Conservation (phyloP, 768 basidiomycete species). For the Collybiopsis confluens region DNA sequence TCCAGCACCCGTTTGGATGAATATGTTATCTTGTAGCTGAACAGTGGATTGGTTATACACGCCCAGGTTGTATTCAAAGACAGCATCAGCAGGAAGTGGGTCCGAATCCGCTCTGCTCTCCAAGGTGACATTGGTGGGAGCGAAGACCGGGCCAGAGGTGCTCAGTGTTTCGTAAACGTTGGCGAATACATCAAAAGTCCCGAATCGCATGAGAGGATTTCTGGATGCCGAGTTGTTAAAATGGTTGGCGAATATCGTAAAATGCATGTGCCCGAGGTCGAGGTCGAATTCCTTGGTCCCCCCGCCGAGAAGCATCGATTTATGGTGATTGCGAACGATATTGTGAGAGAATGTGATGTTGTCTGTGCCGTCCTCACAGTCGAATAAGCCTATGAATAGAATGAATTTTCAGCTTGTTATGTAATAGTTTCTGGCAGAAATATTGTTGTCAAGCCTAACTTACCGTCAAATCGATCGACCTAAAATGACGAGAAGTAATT, state of each 20-base stretch:
- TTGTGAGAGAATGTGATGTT: constrained; percentile 18
- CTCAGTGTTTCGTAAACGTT: constrained; percentile 14
- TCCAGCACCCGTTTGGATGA: constrained; percentile 11
- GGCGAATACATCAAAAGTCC: constrained; percentile 15
- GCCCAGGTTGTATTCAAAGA: constrained; percentile 14
- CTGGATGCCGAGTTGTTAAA: constrained; percentile 15
- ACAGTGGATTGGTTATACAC: constrained; percentile 14
- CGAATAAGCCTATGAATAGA: constrained; percentile 11
- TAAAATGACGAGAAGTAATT: background rate
- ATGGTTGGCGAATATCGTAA: constrained; percentile 16
- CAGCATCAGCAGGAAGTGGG: constrained; percentile 1
- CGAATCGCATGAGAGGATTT: constrained; percentile 16
- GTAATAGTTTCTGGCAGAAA: no score
- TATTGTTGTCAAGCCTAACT: background rate
- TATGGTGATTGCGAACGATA: constrained; percentile 17
- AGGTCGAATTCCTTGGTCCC: constrained; percentile 14
- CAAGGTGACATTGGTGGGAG: background rate
- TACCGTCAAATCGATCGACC: constrained; percentile 16
- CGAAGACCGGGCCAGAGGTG: constrained; percentile 4
- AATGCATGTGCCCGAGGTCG: constrained; percentile 15
- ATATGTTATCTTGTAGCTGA: constrained; percentile 15
- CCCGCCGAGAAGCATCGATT: constrained; percentile 13
- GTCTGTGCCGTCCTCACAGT: constrained; percentile 16
- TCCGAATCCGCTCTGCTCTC: background rate
- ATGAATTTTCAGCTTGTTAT: background rate